Percentiles rank a stretch among this genome's conserved stretches.
Evolutionary conservation across 2,329 filamentous ascomycete genomes (phyloP).

Genomic region (Botrytis squamosa): DNA sequence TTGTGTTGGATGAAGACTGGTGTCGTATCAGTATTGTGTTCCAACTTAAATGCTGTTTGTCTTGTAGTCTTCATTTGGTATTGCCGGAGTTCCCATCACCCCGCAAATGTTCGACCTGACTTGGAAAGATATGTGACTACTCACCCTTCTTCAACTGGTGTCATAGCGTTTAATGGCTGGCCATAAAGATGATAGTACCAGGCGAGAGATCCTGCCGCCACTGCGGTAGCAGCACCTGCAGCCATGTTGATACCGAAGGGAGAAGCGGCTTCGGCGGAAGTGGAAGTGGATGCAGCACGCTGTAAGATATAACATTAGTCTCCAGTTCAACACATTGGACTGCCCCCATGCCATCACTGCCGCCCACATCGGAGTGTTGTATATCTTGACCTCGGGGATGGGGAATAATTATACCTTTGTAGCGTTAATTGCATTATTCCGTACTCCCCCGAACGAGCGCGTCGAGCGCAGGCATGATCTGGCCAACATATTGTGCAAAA

Average conservation of each 20-base stretch:
- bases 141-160: constrained; percentile 97
- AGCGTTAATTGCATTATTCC: constrained; percentile 69
- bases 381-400: constrained; percentile 9
- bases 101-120: not conserved
- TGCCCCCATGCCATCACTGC: not conserved
- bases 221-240: constrained; percentile 79
- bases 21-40: constrained; percentile 13
- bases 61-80: constrained; percentile 7
- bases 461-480: constrained; percentile 86
- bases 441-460: constrained; percentile 78
- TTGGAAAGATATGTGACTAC: constrained; percentile 39
- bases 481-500: constrained; percentile 74
- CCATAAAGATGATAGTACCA: constrained; percentile 99
- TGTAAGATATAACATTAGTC: constrained; percentile 46
- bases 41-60: constrained; percentile 21
- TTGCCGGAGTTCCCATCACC: not conserved
- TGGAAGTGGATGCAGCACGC: constrained; percentile 65
- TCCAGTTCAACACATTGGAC: constrained; percentile 20
- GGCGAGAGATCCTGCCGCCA: constrained; percentile 84
- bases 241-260: constrained; percentile 82
- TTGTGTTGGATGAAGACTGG: constrained; percentile 81
- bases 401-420: constrained; percentile 64
- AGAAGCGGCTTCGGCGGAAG: constrained; percentile 67
- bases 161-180: constrained; percentile 81
- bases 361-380: constrained; percentile 33